These are phyloP conservation scores for Chalara sp. DNA, from an alignment of 2,329 filamentous ascomycete species.

Conservation along the genomic window DNA sequence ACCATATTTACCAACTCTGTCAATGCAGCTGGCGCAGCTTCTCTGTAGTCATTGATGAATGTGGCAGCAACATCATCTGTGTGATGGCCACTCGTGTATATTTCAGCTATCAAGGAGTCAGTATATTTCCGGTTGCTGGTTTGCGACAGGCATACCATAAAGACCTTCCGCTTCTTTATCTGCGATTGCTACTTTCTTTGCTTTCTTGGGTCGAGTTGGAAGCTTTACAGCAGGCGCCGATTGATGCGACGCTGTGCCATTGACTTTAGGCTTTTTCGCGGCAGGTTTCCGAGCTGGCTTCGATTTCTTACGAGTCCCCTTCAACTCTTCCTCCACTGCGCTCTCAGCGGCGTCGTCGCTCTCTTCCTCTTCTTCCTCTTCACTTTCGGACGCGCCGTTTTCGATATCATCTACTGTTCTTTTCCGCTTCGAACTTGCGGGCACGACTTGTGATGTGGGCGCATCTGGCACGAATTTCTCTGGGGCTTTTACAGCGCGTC, in stretches of 20 bases:
- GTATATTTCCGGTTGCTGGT: constrained; percentile 7
- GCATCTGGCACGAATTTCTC: constrained; percentile 51
- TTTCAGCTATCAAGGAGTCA: constrained; percentile 42
- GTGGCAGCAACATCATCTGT: constrained; percentile 50
- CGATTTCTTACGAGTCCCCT: constrained; percentile 29
- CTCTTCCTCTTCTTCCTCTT: constrained; percentile 38
- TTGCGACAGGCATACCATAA: constrained; percentile 19
- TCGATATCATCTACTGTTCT: constrained; percentile 38
- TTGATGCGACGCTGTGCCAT: constrained; percentile 49
- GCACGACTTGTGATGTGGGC: constrained; percentile 28
- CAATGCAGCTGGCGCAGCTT: constrained; percentile 46
- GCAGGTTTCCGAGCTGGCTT: constrained; percentile 46
- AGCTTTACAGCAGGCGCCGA: constrained; percentile 42
- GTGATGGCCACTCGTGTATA: constrained; percentile 53
- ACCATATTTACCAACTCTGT: constrained; percentile 62
- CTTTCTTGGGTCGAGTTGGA: constrained; percentile 24
- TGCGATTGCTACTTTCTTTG: constrained; percentile 40
- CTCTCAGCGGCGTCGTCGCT: constrained; percentile 34
- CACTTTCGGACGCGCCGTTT: constrained; percentile 39
- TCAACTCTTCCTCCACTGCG: constrained; percentile 40
- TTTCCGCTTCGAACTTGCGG: constrained; percentile 50
- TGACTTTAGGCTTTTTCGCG: constrained; percentile 57
- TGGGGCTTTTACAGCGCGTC: constrained; percentile 57
- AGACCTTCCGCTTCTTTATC: constrained; percentile 19
- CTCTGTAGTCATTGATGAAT: constrained; percentile 53